These are phyloP conservation scores for Deinandra increscens DNA, from an alignment of 129 eudicot genomes.

Conservation along the genomic window DNA sequence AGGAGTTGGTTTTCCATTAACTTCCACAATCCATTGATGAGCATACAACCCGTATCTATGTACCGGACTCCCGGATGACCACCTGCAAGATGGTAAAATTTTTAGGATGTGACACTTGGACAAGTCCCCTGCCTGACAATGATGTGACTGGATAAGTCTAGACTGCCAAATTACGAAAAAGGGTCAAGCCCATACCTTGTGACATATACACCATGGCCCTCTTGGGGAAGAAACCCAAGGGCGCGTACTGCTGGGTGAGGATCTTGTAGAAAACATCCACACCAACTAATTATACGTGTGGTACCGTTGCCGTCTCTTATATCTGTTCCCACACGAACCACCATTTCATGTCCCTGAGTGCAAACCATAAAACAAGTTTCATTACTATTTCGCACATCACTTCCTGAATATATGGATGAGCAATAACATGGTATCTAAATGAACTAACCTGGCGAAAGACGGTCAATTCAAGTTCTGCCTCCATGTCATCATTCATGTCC, in stretches of 20 bases:
- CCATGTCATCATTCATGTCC: conserved; percentile 47
- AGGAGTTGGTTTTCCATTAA: conserved; percentile 89
- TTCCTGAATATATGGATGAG: not conserved
- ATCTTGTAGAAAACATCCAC: conserved; percentile 86
- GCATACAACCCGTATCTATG: conserved; percentile 84
- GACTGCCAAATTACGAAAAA: not conserved
- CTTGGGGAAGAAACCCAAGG: conserved; percentile 85
- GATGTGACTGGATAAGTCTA: conserved; percentile 3
- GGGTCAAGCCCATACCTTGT: conserved; percentile 45
- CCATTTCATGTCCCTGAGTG: conserved; percentile 74
- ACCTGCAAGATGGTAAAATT: conserved; percentile 42
- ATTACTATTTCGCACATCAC: not conserved
- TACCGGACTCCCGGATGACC: conserved; percentile 93
- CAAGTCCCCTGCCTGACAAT: not conserved
- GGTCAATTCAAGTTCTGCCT: conserved; percentile 62
- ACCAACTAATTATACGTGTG: conserved; percentile 84
- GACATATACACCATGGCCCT: conserved; percentile 94
- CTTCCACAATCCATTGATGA: conserved; percentile 95
- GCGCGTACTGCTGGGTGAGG: conserved; percentile 91
- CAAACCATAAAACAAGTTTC: conserved; percentile 17
- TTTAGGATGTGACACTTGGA: not conserved
- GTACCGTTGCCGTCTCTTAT: conserved; percentile 92
- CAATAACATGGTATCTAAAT: not conserved
- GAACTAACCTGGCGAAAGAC: conserved; percentile 75
- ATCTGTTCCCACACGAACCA: conserved; percentile 85